Conservation (phyloP, 106 monocot genomes). For the Cymbidium sinense region DNA sequence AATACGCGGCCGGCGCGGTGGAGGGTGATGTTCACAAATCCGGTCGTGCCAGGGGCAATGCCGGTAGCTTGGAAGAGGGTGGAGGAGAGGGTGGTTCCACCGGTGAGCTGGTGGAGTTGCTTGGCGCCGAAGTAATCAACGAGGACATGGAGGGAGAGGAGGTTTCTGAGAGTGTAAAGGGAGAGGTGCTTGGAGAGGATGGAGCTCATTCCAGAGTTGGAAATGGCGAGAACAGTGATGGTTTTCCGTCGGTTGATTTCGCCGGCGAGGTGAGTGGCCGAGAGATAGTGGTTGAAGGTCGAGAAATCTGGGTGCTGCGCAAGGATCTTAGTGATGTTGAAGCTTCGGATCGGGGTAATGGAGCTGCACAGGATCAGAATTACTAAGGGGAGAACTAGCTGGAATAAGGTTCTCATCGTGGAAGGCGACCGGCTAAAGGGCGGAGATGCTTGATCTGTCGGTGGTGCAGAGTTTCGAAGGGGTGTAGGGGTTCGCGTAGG, state of each 20-base stretch:
- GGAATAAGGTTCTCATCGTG: too few species aligned
- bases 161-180: constrained; percentile 29
- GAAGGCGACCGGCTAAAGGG: too few species aligned
- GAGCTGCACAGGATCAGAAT: too few species aligned
- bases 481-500: too few species aligned
- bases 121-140: constrained; percentile 40
- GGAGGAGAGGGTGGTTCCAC: constrained; percentile 27
- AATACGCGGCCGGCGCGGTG: constrained; percentile 20
- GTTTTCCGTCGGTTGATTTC: constrained; percentile 40
- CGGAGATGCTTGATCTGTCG: too few species aligned
- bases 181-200: constrained; percentile 19
- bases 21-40: constrained; percentile 35
- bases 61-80: constrained; percentile 18
- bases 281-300: constrained; percentile 36
- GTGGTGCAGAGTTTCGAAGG: too few species aligned
- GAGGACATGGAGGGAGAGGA: constrained; percentile 34
- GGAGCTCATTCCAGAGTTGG: constrained; percentile 27
- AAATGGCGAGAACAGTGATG: constrained; percentile 39
- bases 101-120: constrained; percentile 46
- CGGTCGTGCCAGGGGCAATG: constrained; percentile 30
- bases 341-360: neutral
- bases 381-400: too few species aligned
- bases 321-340: constrained; percentile 51
- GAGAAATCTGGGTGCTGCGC: constrained; percentile 37
- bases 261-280: constrained; percentile 18